Evolutionary conservation across 768 basidiomycete genomes (phyloP).

Genomic region (Tylopilus subfusipes): DNA sequence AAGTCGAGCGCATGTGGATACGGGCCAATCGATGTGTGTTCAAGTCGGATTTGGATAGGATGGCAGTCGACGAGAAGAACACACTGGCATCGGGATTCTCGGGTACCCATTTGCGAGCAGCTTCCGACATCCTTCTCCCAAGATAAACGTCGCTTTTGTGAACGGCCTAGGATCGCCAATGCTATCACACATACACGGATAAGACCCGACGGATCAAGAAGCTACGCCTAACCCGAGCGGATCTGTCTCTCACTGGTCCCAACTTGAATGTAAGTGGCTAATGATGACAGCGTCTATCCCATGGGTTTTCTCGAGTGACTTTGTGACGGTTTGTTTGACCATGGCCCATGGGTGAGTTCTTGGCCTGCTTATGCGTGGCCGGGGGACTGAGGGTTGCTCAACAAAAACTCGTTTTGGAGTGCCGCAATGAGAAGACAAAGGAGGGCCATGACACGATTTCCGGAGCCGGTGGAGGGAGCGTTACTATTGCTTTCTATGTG

Average conservation of each 20-base stretch:
- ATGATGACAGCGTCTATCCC: background rate
- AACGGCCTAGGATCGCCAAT: slow-evolving; percentile 45
- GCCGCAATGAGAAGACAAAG: slow-evolving; percentile 50
- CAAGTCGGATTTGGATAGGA: background rate
- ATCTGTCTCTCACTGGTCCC: slow-evolving; percentile 34
- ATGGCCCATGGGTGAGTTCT: background rate
- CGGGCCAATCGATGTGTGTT: slow-evolving; percentile 40
- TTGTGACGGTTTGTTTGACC: background rate
- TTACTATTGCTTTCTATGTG: background rate
- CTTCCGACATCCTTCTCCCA: slow-evolving; percentile 34
- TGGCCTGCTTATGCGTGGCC: slow-evolving; percentile 19
- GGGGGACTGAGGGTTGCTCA: slow-evolving; percentile 35
- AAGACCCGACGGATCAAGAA: background rate
- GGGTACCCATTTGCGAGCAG: background rate
- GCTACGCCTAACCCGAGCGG: background rate
- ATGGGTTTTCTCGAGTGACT: background rate
- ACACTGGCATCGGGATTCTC: background rate
- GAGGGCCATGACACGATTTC: slow-evolving; percentile 37
- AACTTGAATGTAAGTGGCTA: slow-evolving; percentile 48
- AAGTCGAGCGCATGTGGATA: slow-evolving; percentile 50
- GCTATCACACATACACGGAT: background rate
- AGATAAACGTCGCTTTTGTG: slow-evolving; percentile 41
- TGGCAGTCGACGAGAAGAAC: background rate
- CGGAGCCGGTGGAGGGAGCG: background rate
- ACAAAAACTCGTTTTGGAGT: slow-evolving; percentile 38